Percentiles rank a stretch among this genome's conserved stretches.
phyloP scores from a whole-genome alignment of 2,329 filamentous ascomycete genomes.

The Diaporthe caulivora region DNA sequence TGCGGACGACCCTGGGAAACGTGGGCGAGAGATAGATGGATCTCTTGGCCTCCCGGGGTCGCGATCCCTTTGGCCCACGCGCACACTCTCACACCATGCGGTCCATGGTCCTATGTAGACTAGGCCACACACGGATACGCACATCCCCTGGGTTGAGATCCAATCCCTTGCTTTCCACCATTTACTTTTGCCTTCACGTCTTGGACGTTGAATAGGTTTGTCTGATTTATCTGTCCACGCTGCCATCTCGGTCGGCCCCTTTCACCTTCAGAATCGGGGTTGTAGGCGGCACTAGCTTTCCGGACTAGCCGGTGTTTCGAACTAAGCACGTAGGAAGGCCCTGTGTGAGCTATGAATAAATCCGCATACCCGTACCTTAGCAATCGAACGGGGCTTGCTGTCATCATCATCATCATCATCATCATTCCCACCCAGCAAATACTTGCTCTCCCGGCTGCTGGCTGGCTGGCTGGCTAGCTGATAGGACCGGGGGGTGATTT shows the following conservation, averaged over 20 bases:
- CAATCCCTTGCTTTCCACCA: conserved; percentile 21
- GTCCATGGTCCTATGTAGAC: not conserved
- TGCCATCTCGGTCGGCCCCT: not conserved
- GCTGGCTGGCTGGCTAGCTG: not conserved
- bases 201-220: not conserved
- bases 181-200: not conserved
- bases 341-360: not conserved
- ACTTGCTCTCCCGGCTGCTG: not conserved
- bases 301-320: conserved; percentile 20
- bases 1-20: conserved; percentile 19
- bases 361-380: not conserved
- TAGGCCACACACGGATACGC: not conserved
- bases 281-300: conserved; percentile 10
- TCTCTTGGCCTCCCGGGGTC: conserved; percentile 11
- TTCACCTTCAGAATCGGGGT: not conserved
- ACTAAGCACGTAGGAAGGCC: not conserved
- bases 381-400: not conserved
- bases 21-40: not conserved
- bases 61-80: conserved; percentile 24
- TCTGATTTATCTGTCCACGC: not conserved
- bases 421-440: not conserved
- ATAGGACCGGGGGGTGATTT: too few relatives aligned
- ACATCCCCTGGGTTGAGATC: conserved; percentile 9
- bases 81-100: not conserved
- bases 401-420: not conserved